Percentiles rank a stretch among this genome's conserved stretches.
phyloP scores from a whole-genome alignment of 805 yeast species.

The Candida sonorensis region DNA sequence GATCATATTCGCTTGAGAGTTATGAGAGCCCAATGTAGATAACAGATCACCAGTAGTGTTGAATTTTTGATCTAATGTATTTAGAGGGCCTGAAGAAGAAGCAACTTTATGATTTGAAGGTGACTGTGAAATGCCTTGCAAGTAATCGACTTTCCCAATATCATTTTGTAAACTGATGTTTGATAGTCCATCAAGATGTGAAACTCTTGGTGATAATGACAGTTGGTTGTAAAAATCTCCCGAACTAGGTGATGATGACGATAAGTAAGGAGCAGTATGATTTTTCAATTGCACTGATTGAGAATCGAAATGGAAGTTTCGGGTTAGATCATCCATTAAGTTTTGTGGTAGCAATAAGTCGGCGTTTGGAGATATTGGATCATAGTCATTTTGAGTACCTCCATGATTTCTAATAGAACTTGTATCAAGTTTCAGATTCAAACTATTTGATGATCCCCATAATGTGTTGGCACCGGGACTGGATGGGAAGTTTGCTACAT shows the following conservation, averaged over 20 bases:
- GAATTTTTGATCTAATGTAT: too few relatives aligned
- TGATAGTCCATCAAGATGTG: constrained; percentile 12
- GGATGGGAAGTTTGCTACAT: constrained; percentile 3
- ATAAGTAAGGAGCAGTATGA: too few relatives aligned
- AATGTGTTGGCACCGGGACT: constrained; percentile 8
- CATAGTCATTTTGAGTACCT: constrained; percentile 1
- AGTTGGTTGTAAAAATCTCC: constrained; percentile 2
- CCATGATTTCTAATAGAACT: neutral
- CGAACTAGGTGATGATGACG: neutral
- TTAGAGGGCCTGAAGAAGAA: too few relatives aligned
- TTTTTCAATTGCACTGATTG: too few relatives aligned
- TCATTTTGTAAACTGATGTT: constrained; percentile 6
- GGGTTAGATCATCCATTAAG: constrained; percentile 18
- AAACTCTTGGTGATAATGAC: constrained; percentile 9
- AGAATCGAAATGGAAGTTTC: too few relatives aligned
- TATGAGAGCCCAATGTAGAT: neutral
- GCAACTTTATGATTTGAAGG: constrained; percentile 3
- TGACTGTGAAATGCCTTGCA: constrained; percentile 2
- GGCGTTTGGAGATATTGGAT: constrained; percentile 12
- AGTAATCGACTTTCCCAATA: constrained; percentile 4
- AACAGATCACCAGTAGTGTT: neutral
- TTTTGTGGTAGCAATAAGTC: constrained; percentile 24
- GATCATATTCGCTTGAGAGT: neutral
- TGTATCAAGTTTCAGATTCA: constrained; percentile 5
- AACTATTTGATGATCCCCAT: constrained; percentile 8